Base-by-base conservation (phyloP, 2,329 filamentous ascomycete species). In the Diplodia seriata region DNA sequence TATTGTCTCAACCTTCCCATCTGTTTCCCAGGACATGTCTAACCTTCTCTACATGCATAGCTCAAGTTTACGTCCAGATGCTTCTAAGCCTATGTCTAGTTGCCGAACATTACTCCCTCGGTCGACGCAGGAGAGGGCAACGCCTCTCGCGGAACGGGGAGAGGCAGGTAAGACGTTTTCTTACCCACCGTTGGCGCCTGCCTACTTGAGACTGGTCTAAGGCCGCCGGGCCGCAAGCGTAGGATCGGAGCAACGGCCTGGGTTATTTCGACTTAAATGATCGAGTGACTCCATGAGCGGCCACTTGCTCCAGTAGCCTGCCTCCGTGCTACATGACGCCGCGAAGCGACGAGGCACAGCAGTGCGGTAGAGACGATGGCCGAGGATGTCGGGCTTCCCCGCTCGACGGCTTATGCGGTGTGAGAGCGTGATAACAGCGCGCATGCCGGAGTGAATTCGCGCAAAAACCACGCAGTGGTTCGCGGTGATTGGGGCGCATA, bases 401-500 rank as follows among this genome's bases (percentile, higher is more conserved):
- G 36, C 55, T 56, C 54, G 54, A 20, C 54, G 11, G 54, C 54
- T 59, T 38, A 59, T 43, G 55, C 36, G 53, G 40, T 49, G 56
- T 40, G 38, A 31, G 40, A 33, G 40, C 38, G 26, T 61, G 56
- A 49, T 49, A 61, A 23, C 23, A 12, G 15, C 12, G 38, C n/a
- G 55, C 36, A n/a, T 7, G n/a, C 23, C 15, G 56, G 56, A 12
- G 40, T 11, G 38, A 31, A 49, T 40, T 26, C 26, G 56, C 23
- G 56, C 56, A 61, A 43, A 47, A 61, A 61, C 23, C 38, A 40
- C 56, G 63, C 51, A 66, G 51, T 38, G 15, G 9, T 23, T 38
- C 29, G 29, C 26, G 36, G 59, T 11, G 26, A 51, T 43, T 43
- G 38, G 40, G 38, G 61, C 14, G 29, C 26, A n/a, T 47, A 18